Conservation (phyloP, 2,329 filamentous ascomycete genomes). For the Sporothrix variecibatus region DNA sequence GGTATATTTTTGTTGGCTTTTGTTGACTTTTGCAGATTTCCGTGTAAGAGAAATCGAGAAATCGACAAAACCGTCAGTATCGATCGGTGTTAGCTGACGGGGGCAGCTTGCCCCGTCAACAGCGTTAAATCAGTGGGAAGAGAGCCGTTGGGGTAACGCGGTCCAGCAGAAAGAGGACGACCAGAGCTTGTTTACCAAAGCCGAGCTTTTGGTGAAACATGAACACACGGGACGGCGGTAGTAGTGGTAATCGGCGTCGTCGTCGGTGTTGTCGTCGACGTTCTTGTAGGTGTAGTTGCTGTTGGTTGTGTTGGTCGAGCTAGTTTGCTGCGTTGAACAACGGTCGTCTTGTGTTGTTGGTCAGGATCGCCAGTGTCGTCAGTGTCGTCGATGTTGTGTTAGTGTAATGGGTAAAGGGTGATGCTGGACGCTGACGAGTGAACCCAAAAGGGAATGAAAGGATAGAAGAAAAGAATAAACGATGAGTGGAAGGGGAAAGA, state of each 20-base stretch:
- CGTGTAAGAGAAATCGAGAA: background rate
- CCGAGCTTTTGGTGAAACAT: slow-evolving; percentile 5
- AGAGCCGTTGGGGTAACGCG: background rate
- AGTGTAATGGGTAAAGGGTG: background rate
- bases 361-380: background rate
- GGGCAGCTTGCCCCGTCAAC: slow-evolving; percentile 19
- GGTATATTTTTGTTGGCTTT: too few species aligned
- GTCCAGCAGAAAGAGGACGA: slow-evolving; percentile 5
- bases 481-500: background rate
- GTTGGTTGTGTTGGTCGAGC: background rate
- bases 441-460: background rate
- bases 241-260: background rate
- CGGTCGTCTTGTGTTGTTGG: background rate
- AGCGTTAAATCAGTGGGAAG: background rate
- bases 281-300: background rate
- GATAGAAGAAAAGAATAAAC: background rate
- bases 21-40: background rate
- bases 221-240: background rate
- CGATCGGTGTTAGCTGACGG: background rate
- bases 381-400: background rate
- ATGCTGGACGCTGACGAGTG: background rate
- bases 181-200: background rate
- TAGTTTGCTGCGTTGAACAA: background rate
- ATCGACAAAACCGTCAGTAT: background rate
- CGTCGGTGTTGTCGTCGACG: background rate